Evolutionary conservation across 768 basidiomycete genomes (phyloP), one percentile per base, ranked within the genome.

Genomic region (Lanmaoa pseudosensibilis): DNA sequence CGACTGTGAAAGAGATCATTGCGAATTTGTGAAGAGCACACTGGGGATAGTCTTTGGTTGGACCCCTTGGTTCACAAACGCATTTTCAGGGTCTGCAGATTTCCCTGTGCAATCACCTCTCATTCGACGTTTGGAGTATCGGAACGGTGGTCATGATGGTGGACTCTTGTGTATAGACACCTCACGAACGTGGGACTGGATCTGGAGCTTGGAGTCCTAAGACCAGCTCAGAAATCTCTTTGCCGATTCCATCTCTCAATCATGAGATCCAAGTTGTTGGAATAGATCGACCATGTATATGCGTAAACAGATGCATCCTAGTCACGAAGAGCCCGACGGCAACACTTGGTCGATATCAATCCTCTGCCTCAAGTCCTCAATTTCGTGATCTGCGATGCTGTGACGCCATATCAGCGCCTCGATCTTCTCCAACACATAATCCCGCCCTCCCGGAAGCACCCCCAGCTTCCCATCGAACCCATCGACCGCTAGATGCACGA

Each of bases 321-420:
- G 18, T 57, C 46, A 47, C 0, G 40, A 48, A 11, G 45, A 25
- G 30, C 8, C 10, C n/a, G 27, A 13, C 2, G 40, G 2, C 4
- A 44, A 5, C 25, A 30, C n/a, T 10, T 16, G 2, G 2, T 7
- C 13, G 2, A 54, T 21, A 23, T 3, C 36, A 21, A 43, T 15
- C 32, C 2, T 19, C 12, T 11, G 38, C 44, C 25, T 59, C 46
- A 55, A 34, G 1, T 45, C 38, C 13, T 55, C 52, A 4, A 56
- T 43, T 15, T 61, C 43, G 1, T 44, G 40, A n/a, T 64, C 62
- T 3, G 34, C 4, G 16, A 56, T 32, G 32, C 62, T 64, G 19
- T 46, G 15, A 39, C 34, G 57, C 61, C 62, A 63, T 46, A 63
- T 50, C 48, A 40, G 27, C 13, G 19, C 30, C 39, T 63, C 62